phyloP scores from a whole-genome alignment of 768 basidiomycete genomes.

The Gymnopilus dilepis region DNA sequence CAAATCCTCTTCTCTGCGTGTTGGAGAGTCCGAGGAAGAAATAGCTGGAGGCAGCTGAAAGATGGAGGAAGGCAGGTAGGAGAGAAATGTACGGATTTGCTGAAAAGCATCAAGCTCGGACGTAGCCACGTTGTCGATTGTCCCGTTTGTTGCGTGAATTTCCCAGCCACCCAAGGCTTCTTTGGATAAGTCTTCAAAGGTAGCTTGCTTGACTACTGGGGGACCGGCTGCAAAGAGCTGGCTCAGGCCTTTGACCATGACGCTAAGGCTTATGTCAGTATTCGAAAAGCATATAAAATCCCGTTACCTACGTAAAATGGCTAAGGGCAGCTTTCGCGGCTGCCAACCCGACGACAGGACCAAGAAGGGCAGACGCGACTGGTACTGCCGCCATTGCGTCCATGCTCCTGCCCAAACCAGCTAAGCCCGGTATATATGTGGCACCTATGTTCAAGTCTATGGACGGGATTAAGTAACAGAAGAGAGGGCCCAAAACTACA shows the following conservation, averaged over 20 bases:
- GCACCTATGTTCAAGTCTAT: constrained; percentile 42
- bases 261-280: constrained; percentile 26
- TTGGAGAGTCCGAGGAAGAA: constrained; percentile 28
- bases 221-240: constrained; percentile 42
- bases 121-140: constrained; percentile 41
- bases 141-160: constrained; percentile 42
- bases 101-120: constrained; percentile 42
- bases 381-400: constrained; percentile 44
- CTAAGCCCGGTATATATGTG: constrained; percentile 43
- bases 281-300: no score
- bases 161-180: constrained; percentile 42
- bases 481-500: neutral
- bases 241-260: constrained; percentile 47
- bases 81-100: constrained; percentile 41
- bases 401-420: constrained; percentile 41
- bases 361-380: constrained; percentile 42
- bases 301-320: constrained; percentile 43
- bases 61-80: constrained; percentile 46
- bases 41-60: constrained; percentile 38
- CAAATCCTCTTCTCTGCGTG: constrained; percentile 40
- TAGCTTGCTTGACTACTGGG: constrained; percentile 42
- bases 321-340: constrained; percentile 44
- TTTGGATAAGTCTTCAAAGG: constrained; percentile 41
- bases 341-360: constrained; percentile 47
- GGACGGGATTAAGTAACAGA: neutral